Conservation (phyloP, 2,329 filamentous ascomycete genomes). For the Amylocarpus encephaloides region DNA sequence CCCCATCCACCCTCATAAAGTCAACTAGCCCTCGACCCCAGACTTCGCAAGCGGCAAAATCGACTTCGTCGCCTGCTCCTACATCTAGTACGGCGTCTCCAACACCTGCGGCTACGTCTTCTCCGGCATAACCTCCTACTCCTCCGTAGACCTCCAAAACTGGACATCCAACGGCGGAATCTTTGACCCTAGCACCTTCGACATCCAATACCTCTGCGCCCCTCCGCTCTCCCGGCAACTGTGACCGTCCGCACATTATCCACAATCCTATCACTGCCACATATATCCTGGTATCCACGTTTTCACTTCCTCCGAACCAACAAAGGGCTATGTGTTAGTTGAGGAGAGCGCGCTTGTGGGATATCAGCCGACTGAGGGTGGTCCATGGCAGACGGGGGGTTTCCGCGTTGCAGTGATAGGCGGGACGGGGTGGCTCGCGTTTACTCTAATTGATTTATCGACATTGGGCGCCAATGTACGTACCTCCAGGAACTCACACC, state of each 20-base stretch:
- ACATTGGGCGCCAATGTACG: constrained; percentile 20
- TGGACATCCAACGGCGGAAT: constrained; percentile 20
- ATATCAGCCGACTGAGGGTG: constrained; percentile 6
- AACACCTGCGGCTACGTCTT: constrained; percentile 18
- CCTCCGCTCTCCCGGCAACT: constrained; percentile 13
- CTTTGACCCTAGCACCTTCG: constrained; percentile 17
- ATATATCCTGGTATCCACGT: constrained; percentile 14
- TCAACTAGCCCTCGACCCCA: too few species aligned
- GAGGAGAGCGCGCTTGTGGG: constrained; percentile 15
- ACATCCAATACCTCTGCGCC: constrained; percentile 14
- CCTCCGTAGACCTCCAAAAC: constrained; percentile 18
- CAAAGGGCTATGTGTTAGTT: constrained; percentile 9
- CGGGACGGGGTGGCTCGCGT: constrained; percentile 20
- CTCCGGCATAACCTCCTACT: constrained; percentile 21
- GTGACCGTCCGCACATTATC: constrained; percentile 20
- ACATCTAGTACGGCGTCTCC: constrained; percentile 22
- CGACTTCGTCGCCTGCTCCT: constrained; percentile 18
- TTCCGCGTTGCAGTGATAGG: constrained; percentile 19
- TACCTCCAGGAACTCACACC: constrained; percentile 20
- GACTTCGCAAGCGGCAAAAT: constrained; percentile 24
- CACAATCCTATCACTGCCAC: constrained; percentile 10
- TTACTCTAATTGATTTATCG: constrained; percentile 22
- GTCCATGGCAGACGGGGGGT: constrained; percentile 16
- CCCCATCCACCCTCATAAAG: too few species aligned
- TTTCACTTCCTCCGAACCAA: constrained; percentile 17